Evolutionary conservation across 345 rosid genomes (phyloP).

Genomic region (Camelina hispida): DNA sequence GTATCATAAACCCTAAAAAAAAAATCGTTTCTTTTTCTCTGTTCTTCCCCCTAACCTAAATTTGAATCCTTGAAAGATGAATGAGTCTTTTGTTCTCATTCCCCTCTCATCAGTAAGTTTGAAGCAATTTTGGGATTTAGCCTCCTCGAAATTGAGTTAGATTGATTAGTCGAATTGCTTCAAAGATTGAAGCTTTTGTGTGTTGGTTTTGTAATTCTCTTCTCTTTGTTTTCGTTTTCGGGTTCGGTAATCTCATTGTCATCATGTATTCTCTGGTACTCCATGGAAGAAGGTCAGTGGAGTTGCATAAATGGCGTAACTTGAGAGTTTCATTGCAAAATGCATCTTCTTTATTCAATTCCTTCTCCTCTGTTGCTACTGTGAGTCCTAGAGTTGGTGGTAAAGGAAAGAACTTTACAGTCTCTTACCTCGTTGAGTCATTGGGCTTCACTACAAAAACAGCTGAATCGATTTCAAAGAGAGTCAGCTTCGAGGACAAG

Average conservation of each 20-base stretch:
- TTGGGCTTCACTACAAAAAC: slow-evolving; percentile 28
- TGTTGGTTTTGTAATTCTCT: not conserved
- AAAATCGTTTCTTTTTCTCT: not conserved
- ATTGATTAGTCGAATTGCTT: not conserved
- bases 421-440: slow-evolving; percentile 36
- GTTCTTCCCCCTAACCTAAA: not conserved
- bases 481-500: not conserved
- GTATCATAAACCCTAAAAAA: not conserved
- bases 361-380: not conserved
- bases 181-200: not conserved
- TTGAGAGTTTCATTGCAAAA: not conserved
- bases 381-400: not conserved
- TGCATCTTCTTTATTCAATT: not conserved
- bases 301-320: slow-evolving; percentile 6
- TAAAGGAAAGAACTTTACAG: slow-evolving; percentile 11
- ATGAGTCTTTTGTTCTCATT: not conserved
- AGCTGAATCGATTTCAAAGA: slow-evolving; percentile 27
- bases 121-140: not conserved
- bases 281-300: not conserved
- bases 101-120: not conserved
- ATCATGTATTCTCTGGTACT: slow-evolving; percentile 20
- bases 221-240: not conserved
- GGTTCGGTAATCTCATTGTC: not conserved
- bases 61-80: not conserved
- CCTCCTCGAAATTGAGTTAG: not conserved